These are phyloP conservation scores for Cladophialophora bantiana DNA, from an alignment of 2,329 filamentous ascomycete species.

Conservation along the genomic window DNA sequence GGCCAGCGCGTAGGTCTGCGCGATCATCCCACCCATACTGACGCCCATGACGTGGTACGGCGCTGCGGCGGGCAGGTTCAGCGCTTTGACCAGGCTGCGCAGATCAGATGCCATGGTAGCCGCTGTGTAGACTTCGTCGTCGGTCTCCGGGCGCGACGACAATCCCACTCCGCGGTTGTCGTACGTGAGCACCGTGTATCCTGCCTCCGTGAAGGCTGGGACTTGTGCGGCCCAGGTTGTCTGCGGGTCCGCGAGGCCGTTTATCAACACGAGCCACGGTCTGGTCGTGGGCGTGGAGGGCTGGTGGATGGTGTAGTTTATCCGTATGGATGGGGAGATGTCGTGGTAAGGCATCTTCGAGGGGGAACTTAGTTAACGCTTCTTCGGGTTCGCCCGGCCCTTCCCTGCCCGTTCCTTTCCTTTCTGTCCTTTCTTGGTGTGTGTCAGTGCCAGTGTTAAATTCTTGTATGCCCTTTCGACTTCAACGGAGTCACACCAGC, in stretches of 20 bases:
- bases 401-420: too few species aligned
- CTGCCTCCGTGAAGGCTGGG: slow-evolving; percentile 20
- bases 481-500: too few species aligned
- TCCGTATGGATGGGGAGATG: slow-evolving; percentile 22
- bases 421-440: too few species aligned
- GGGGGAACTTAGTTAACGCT: too few species aligned
- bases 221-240: slow-evolving; percentile 22
- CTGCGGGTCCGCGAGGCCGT: slow-evolving; percentile 31
- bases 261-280: slow-evolving; percentile 30
- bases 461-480: too few species aligned
- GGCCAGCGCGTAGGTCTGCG: slow-evolving; percentile 24
- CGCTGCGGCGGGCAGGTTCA: slow-evolving; percentile 6
- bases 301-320: slow-evolving; percentile 28
- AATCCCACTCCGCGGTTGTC: slow-evolving; percentile 31
- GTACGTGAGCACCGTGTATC: slow-evolving; percentile 30
- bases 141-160: slow-evolving; percentile 20
- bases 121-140: slow-evolving; percentile 20
- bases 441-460: too few species aligned
- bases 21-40: slow-evolving; percentile 33
- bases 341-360: slow-evolving; percentile 12
- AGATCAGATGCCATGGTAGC: slow-evolving; percentile 27
- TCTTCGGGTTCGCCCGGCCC: too few species aligned
- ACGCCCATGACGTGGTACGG: slow-evolving; percentile 29
- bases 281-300: neutral
- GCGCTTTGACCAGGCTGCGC: slow-evolving; percentile 11